A percentile compares a stretch with the other conserved stretches of the same genome.
These are phyloP conservation scores for Ascochyta clinopodiicola DNA, from an alignment of 2,329 filamentous ascomycete genomes.

Conservation along the genomic window DNA sequence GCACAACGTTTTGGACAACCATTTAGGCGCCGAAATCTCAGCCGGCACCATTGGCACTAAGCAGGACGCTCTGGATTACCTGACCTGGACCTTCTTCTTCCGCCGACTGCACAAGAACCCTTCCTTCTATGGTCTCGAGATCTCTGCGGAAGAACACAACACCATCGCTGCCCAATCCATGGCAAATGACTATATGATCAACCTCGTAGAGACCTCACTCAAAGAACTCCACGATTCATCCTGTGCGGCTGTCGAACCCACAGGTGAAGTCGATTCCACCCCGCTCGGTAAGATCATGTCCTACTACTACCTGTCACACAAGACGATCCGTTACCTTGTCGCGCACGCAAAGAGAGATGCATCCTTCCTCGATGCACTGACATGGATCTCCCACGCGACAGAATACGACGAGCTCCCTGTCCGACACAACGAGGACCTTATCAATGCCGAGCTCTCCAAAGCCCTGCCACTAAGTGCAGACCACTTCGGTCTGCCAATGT, in stretches of 20 bases:
- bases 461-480: slow-evolving; percentile 75
- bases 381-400: slow-evolving; percentile 91
- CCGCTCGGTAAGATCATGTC: slow-evolving; percentile 98
- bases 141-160: slow-evolving; percentile 90
- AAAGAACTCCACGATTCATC: slow-evolving; percentile 81
- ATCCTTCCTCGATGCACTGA: slow-evolving; percentile 80
- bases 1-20: slow-evolving; percentile 96
- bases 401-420: slow-evolving; percentile 98
- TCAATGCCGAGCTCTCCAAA: slow-evolving; percentile 87
- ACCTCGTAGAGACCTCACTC: slow-evolving; percentile 87
- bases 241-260: slow-evolving; percentile 82
- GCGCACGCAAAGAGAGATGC: slow-evolving; percentile 76
- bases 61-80: slow-evolving; percentile 95
- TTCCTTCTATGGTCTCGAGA: slow-evolving; percentile 95
- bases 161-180: slow-evolving; percentile 82
- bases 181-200: slow-evolving; percentile 94
- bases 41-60: slow-evolving; percentile 92
- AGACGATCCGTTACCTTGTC: slow-evolving; percentile 86
- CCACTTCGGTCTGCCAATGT: slow-evolving; percentile 79
- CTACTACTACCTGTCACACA: slow-evolving; percentile 96
- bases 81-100: slow-evolving; percentile 99
- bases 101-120: slow-evolving; percentile 96
- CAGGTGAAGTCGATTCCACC: slow-evolving; percentile 88
- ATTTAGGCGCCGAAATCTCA: slow-evolving; percentile 92
- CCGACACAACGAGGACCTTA: slow-evolving; percentile 96